phyloP scores from a whole-genome alignment of 805 yeast genomes.

The Brettanomyces anomalus region DNA sequence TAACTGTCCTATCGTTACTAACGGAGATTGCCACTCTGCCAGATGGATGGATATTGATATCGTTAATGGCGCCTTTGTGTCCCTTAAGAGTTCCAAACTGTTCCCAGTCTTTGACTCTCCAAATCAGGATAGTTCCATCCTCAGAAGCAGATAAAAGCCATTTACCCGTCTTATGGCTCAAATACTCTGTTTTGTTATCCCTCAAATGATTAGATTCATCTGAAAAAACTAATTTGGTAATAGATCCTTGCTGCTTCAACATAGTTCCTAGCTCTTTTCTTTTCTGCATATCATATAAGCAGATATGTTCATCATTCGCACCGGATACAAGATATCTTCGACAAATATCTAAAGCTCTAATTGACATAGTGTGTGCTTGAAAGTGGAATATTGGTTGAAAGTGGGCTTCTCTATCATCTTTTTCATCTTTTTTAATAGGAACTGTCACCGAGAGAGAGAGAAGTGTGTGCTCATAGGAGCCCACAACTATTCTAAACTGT shows the following conservation, averaged over 20 bases:
- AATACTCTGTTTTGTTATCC: conserved; percentile 9
- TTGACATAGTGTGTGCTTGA: conserved; percentile 86
- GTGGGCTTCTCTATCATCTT: conserved; percentile 38
- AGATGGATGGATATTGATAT: conserved; percentile 80
- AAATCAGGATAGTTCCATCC: conserved; percentile 80
- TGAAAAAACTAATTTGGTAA: conserved; percentile 69
- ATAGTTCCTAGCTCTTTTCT: conserved; percentile 90
- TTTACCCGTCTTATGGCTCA: conserved; percentile 45
- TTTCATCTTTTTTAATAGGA: conserved; percentile 21
- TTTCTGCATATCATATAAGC: conserved; percentile 88
- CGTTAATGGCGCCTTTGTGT: conserved; percentile 76
- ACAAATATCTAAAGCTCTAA: conserved; percentile 75
- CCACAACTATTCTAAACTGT: conserved; percentile 77
- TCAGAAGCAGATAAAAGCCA: conserved; percentile 91
- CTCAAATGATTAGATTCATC: conserved; percentile 27
- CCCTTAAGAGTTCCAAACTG: conserved; percentile 81
- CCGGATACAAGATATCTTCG: conserved; percentile 87
- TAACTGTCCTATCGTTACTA: conserved; percentile 72
- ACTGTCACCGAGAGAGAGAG: conserved; percentile 74
- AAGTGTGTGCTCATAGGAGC: conserved; percentile 91
- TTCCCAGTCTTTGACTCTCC: conserved; percentile 99
- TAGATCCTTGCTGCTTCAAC: conserved; percentile 79
- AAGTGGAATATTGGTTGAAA: conserved; percentile 95
- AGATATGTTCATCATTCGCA: conserved; percentile 89
- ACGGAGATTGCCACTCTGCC: conserved; percentile 88